Evolutionary conservation across 192 early-diverging fungal species (phyloP), one percentile per base, ranked within the genome.

Genomic region (Allomyces macrogynus): DNA sequence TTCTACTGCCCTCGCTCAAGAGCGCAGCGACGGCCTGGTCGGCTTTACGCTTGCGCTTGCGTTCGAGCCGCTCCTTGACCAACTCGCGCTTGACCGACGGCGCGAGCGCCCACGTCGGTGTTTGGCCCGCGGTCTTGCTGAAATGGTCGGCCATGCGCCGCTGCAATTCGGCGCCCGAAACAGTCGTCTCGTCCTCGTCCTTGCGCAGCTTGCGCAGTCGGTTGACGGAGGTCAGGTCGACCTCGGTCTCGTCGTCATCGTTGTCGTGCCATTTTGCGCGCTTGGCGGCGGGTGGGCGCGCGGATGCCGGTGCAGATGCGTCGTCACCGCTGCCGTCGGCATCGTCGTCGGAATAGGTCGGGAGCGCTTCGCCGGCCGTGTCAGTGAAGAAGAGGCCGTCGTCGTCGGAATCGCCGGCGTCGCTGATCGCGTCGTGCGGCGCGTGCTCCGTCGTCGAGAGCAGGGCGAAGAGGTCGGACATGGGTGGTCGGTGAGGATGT

Each of bases 101-200:
- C 9, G 20, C 24, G 24, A 42, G n/a, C 23, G 32, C 24, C 25
- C 44, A 42, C 3, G 26, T 1, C 16, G 26, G 16, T 25, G 22
- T 25, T n/a, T 23, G 5, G 12, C n/a, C 40, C 4, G 10, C 20
- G 16, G 27, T 16, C n/a, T n/a, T 1, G 65, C n/a, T 16, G 16
- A 49, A 91, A 83, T 96, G 93, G 67, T 79, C 70, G 24, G 92
- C 77, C 64, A 98, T 76, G 63, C 92, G 75, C 63, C 75, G 72
- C 69, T 92, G 86, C 70, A 92, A 97, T 66, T 97, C 91, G 24
- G 76, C 70, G 22, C 90, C 86, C 18, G 76, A 76, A 11, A 98
- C 74, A 27, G 73, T 61, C 65, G 84, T 85, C 72, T 98, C 93
- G 22, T 78, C 76, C 67, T 89, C 87, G 9, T 72, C 70, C 57